These are phyloP conservation scores for Vitis riparia DNA, from an alignment of 164 flowering plant genomes.

Conservation along the genomic window DNA sequence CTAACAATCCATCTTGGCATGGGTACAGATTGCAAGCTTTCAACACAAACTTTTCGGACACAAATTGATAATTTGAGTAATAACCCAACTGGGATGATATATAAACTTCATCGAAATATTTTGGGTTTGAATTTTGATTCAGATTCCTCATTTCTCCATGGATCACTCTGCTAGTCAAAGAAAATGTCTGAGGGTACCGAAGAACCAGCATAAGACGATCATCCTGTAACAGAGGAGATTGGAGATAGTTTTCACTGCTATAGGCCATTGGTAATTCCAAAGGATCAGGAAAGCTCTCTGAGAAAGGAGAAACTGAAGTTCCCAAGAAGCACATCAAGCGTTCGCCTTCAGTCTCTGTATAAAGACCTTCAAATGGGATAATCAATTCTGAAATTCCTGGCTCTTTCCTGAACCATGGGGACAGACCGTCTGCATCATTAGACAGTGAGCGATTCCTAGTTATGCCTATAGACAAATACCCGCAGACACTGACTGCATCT, in stretches of 20 bases:
- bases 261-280: background rate
- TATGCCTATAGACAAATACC: conserved; percentile 6
- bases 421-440: background rate
- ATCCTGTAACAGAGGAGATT: conserved; percentile 1
- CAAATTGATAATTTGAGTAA: background rate
- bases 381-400: background rate
- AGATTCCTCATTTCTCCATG: conserved; percentile 11
- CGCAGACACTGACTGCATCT: conserved; percentile 7
- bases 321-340: conserved; percentile 14
- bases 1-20: background rate
- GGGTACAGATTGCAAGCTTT: background rate
- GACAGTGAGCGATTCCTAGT: background rate
- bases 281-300: background rate
- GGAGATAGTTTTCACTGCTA: background rate
- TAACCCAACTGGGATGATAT: background rate
- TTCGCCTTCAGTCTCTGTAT: conserved; percentile 10
- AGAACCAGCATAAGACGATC: conserved; percentile 11
- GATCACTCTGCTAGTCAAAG: conserved; percentile 13
- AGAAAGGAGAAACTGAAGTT: background rate
- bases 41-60: background rate
- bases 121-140: background rate
- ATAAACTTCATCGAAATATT: conserved; percentile 1
- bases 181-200: conserved; percentile 7
- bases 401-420: background rate
- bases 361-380: conserved; percentile 9